These are phyloP conservation scores for Rostrohypoxylon terebratum DNA, from an alignment of 495 filamentous ascomycete genomes.

Conservation along the genomic window DNA sequence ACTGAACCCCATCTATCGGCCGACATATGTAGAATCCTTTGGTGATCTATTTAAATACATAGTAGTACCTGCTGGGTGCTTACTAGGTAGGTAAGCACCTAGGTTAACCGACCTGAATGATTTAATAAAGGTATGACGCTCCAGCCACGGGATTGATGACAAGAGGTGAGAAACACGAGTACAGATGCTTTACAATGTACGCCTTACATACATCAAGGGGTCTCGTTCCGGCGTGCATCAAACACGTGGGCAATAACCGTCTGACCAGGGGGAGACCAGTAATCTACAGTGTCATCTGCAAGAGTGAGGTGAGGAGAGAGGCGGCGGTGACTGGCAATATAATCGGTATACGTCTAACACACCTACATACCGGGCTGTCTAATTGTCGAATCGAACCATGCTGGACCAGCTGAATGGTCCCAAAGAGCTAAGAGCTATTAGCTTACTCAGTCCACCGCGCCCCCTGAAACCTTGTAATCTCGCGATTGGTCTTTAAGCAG, in stretches of 20 bases:
- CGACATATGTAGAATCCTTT: background rate
- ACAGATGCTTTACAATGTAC: constrained; percentile 23
- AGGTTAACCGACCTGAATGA: background rate
- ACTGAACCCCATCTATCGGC: background rate
- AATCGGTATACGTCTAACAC: constrained; percentile 1
- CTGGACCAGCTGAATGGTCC: constrained; percentile 19
- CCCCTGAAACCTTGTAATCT: constrained; percentile 7
- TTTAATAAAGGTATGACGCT: constrained; percentile 9
- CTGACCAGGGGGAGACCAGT: constrained; percentile 25
- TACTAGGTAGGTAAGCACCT: background rate
- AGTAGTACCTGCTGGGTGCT: background rate
- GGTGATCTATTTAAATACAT: background rate
- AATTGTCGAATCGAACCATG: background rate
- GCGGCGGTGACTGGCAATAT: constrained; percentile 17
- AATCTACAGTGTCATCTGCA: constrained; percentile 36
- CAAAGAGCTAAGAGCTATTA: constrained; percentile 6
- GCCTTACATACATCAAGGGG: constrained; percentile 38
- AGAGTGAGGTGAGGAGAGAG: constrained; percentile 12
- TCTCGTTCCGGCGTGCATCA: constrained; percentile 34
- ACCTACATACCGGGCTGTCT: background rate
- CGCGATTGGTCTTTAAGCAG: constrained; percentile 25
- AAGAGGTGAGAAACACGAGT: background rate
- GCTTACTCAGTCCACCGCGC: background rate
- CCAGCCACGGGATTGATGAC: constrained; percentile 17
- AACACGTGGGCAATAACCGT: constrained; percentile 41